These are phyloP conservation scores for Hanseniaspora sp. DNA, from an alignment of 1,139 yeast genomes.

Conservation along the genomic window DNA sequence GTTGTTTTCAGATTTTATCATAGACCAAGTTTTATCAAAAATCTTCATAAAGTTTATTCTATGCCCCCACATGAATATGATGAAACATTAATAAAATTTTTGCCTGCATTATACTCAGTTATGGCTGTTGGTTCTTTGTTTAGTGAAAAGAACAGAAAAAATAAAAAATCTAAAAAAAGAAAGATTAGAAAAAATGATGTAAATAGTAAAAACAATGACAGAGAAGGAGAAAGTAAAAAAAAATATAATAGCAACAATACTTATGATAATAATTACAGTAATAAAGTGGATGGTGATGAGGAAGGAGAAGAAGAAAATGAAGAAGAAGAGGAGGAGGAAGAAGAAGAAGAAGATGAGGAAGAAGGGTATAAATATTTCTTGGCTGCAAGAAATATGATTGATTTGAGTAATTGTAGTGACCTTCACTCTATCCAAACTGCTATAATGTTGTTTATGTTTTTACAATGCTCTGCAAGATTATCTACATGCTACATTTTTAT, in stretches of 20 bases:
- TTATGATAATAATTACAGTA: slow-evolving; percentile 20
- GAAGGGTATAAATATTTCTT: slow-evolving; percentile 81
- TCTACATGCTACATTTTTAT: slow-evolving; percentile 86
- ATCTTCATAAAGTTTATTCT: slow-evolving; percentile 48
- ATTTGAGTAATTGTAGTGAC: slow-evolving; percentile 57
- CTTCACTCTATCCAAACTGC: slow-evolving; percentile 65
- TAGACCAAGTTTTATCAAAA: slow-evolving; percentile 64
- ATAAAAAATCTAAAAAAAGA: slow-evolving; percentile 1
- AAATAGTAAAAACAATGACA: slow-evolving; percentile 42
- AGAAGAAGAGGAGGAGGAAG: slow-evolving; percentile 19
- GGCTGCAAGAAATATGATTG: slow-evolving; percentile 76
- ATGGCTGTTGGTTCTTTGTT: slow-evolving; percentile 74
- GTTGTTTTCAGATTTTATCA: slow-evolving; percentile 79
- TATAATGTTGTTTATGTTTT: slow-evolving; percentile 52
- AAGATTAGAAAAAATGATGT: slow-evolving; percentile 21
- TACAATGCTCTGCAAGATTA: slow-evolving; percentile 82
- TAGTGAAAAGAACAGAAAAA: slow-evolving; percentile 30
- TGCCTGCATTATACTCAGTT: slow-evolving; percentile 62
- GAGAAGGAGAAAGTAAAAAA: neutral
- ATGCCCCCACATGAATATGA: slow-evolving; percentile 57
- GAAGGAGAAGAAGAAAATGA: neutral
- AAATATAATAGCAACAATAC: slow-evolving; percentile 16
- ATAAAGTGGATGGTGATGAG: neutral
- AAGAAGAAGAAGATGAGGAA: slow-evolving; percentile 47
- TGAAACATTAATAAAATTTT: slow-evolving; percentile 57